Evolutionary conservation across 257 asterid genomes (phyloP), one percentile per base, ranked within the genome.

Genomic region (Nicotiana obtusifolia): DNA sequence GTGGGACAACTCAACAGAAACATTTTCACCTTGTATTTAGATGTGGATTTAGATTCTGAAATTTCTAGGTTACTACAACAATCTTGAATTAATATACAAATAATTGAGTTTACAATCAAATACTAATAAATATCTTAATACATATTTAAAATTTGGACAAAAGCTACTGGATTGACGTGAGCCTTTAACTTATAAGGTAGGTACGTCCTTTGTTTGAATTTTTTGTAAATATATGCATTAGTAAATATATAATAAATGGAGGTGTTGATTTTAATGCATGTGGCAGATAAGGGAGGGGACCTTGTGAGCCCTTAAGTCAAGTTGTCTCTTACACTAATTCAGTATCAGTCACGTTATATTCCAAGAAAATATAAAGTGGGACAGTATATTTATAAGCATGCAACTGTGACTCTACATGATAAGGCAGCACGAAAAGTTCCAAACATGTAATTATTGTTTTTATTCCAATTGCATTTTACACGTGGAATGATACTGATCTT

Each of bases 311-410:
- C 57, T 14, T 14, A 52, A 14, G 57, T 52, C 19, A 52, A 4
- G 54, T 13, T 10, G 16, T 47, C 54, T 10, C 53, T 71, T 13
- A 44, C 14, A 22, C 37, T 44, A n/a, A 20, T 4, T 9, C 60
- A 44, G 35, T 20, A 44, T 2, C 37, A 44, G 59, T 14, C 78
- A 71, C 60, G 41, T 47, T 73, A 24, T 49, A 22, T 11, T 71
- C 60, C n/a, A 71, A 22, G 20, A 71, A 71, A 44, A 71, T 73
- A 73, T 73, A 47, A n/a, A 24, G 79, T 73, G 79, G 41, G 79
- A 7, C 79, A 49, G 79, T 22, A 15, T 73, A 73, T 73, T 71
- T 73, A 47, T 24, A 3, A 73, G 79, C 26, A 24, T 33, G 62
- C 41, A 30, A 30, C 0, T 13, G 20, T 9, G 31, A 69, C 57